phyloP scores from a whole-genome alignment of 2,329 filamentous ascomycete species.

The Teratosphaeria pseudoeucalypti region DNA sequence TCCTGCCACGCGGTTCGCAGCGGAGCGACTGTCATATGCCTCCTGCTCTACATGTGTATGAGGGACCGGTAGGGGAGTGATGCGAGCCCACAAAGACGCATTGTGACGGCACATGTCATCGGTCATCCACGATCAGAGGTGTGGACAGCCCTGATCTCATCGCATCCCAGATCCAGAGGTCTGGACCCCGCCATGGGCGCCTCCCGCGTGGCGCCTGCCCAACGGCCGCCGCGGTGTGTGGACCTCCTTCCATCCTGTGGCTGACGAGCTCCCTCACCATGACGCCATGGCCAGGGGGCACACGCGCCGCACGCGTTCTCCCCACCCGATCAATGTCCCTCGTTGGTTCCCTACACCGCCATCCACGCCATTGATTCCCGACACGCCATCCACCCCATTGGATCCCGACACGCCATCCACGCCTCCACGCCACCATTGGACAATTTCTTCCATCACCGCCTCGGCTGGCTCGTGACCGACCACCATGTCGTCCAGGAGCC shows the following conservation, averaged over 20 bases:
- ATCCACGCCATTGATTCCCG: neutral
- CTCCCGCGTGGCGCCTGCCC: neutral
- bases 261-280: neutral
- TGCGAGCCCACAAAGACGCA: too few species aligned
- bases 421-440: neutral
- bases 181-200: neutral
- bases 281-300: neutral
- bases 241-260: neutral
- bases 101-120: too few species aligned
- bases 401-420: neutral
- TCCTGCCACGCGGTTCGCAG: neutral
- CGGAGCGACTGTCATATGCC: neutral
- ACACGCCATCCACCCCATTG: neutral
- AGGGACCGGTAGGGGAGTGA: too few species aligned
- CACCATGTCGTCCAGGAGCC: neutral
- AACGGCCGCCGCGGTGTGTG: neutral
- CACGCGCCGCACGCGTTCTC: neutral
- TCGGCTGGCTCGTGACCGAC: neutral
- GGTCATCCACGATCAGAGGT: neutral
- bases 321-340: neutral
- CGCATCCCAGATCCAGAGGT: neutral
- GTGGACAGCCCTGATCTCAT: neutral
- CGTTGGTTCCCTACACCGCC: neutral
- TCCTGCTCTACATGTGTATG: neutral
- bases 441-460: neutral